These are phyloP conservation scores for Penicillium sp. DNA, from an alignment of 2,329 filamentous ascomycete genomes.

Conservation along the genomic window DNA sequence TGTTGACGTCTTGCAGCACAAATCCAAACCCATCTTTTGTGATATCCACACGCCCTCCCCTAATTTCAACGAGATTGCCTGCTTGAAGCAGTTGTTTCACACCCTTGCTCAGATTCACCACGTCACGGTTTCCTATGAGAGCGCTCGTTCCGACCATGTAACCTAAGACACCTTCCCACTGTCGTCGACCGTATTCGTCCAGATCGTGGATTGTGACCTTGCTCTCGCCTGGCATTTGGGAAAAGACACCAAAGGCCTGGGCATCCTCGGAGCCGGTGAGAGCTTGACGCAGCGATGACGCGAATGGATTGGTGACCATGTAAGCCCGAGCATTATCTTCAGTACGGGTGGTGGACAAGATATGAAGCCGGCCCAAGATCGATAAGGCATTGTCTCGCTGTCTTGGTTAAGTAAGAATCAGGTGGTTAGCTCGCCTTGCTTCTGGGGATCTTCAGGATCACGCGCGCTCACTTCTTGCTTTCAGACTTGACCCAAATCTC, in stretches of 20 bases:
- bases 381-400: slow-evolving; percentile 82
- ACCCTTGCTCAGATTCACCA: slow-evolving; percentile 63
- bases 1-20: slow-evolving; percentile 89
- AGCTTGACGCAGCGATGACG: slow-evolving; percentile 76
- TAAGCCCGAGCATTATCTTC: slow-evolving; percentile 67
- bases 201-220: slow-evolving; percentile 70
- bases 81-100: slow-evolving; percentile 82
- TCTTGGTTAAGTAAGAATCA: slow-evolving; percentile 41
- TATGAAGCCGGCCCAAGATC: slow-evolving; percentile 81
- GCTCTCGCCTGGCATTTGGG: slow-evolving; percentile 60
- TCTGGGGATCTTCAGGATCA: not conserved
- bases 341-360: slow-evolving; percentile 66
- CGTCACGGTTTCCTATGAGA: slow-evolving; percentile 48
- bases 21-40: slow-evolving; percentile 95
- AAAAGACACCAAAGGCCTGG: slow-evolving; percentile 87
- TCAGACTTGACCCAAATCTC: slow-evolving; percentile 80
- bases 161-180: slow-evolving; percentile 95
- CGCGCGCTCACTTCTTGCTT: slow-evolving; percentile 51
- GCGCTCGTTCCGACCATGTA: slow-evolving; percentile 72
- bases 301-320: slow-evolving; percentile 77
- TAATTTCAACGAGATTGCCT: slow-evolving; percentile 73
- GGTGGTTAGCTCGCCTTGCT: not conserved
- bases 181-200: slow-evolving; percentile 79
- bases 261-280: slow-evolving; percentile 84
- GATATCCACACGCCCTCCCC: slow-evolving; percentile 63